Conservation (phyloP, 2,329 filamentous ascomycete species). For the Neonectria punicea region DNA sequence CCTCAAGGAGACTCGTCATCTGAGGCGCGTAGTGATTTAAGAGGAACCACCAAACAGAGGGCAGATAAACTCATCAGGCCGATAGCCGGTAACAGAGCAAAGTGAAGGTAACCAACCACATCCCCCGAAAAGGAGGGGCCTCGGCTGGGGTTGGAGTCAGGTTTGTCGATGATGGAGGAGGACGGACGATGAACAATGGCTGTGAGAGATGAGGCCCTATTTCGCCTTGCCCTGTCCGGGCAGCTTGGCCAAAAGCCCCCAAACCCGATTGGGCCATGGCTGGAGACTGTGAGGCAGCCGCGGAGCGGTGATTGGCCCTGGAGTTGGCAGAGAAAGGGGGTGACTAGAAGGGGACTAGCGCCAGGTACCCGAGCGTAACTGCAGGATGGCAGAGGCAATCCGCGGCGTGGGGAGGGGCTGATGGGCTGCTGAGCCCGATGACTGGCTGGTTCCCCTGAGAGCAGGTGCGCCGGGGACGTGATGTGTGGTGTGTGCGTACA, state of each 20-base stretch:
- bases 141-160: constrained; percentile 1
- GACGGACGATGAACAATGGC: neutral
- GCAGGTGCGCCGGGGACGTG: neutral
- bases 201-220: constrained; percentile 25
- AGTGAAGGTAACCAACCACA: constrained; percentile 1
- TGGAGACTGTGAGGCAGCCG: neutral
- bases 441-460: constrained; percentile 26
- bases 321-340: constrained; percentile 27
- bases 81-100: neutral
- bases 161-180: constrained; percentile 10
- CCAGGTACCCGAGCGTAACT: constrained; percentile 37
- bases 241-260: constrained; percentile 8
- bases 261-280: neutral
- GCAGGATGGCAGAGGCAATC: constrained; percentile 24
- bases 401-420: constrained; percentile 8
- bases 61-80: neutral
- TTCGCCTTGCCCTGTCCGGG: constrained; percentile 13
- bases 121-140: constrained; percentile 1
- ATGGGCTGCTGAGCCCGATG: neutral
- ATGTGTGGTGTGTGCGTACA: neutral
- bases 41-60: neutral
- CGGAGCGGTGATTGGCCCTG: constrained; percentile 20
- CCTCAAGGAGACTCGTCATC: constrained; percentile 7
- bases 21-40: neutral
- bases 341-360: constrained; percentile 25